phyloP scores from a whole-genome alignment of 192 early-diverging fungal genomes.

The Linnemannia hyalina region DNA sequence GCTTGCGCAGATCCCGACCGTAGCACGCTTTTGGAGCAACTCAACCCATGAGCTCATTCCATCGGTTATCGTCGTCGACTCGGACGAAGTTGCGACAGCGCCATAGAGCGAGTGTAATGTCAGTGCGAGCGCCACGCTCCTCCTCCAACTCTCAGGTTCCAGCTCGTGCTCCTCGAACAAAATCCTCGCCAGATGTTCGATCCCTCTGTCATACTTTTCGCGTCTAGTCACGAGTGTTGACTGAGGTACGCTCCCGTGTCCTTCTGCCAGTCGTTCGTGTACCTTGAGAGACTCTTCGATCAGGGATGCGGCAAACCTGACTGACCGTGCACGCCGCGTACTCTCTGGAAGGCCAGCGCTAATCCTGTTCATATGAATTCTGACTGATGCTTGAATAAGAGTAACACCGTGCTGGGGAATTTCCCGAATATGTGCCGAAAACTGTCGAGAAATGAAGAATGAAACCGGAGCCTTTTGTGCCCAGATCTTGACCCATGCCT shows the following conservation, averaged over 20 bases:
- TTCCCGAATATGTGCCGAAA: not conserved
- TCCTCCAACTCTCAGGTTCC: not conserved
- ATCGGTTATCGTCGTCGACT: not conserved
- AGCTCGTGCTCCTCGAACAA: not conserved
- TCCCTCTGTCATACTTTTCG: conserved; percentile 14
- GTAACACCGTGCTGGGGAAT: conserved; percentile 19
- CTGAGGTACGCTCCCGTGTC: not conserved
- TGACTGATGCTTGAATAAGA: conserved; percentile 20
- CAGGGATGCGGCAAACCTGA: conserved; percentile 9
- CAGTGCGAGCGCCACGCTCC: conserved; percentile 4
- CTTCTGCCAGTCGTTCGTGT: conserved; percentile 11
- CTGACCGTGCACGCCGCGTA: not conserved
- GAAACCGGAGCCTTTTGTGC: not conserved
- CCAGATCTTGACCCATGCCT: conserved; percentile 21
- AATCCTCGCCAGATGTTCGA: conserved; percentile 15
- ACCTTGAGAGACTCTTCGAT: conserved; percentile 33
- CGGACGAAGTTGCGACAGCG: not conserved
- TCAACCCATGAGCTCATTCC: conserved; percentile 14
- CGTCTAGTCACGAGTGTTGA: not conserved
- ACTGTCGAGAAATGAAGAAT: not conserved
- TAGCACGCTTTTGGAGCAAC: not conserved
- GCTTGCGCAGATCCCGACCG: not conserved
- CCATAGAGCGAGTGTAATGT: conserved; percentile 40
- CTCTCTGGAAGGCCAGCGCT: not conserved
- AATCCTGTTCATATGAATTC: not conserved